These are phyloP conservation scores for Globisporangium barbulae DNA, from an alignment of 352 stramenopile species.

Conservation along the genomic window DNA sequence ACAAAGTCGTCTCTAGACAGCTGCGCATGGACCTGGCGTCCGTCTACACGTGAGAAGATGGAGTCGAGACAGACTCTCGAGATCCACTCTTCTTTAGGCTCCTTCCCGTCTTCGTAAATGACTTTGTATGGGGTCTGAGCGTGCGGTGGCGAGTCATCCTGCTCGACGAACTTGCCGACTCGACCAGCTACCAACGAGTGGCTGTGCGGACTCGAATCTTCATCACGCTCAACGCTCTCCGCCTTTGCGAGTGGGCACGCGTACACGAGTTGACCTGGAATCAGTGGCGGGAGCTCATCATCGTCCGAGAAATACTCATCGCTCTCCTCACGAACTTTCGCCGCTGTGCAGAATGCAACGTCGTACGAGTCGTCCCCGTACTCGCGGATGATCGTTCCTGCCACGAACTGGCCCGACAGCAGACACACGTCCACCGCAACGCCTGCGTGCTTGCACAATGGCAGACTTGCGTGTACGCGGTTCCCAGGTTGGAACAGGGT, in stretches of 20 bases:
- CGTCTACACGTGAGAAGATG: constrained; percentile 26
- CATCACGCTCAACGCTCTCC: neutral
- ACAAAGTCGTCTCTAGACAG: constrained; percentile 50
- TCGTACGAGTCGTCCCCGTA: constrained; percentile 37
- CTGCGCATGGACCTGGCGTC: constrained; percentile 26
- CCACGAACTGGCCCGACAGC: constrained; percentile 27
- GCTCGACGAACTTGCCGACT: constrained; percentile 26
- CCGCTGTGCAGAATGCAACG: constrained; percentile 36
- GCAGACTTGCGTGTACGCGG: constrained; percentile 32
- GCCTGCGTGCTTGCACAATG: constrained; percentile 38
- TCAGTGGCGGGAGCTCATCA: constrained; percentile 34
- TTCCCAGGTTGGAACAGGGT: constrained; percentile 24
- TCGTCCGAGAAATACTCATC: constrained; percentile 38
- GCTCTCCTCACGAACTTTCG: constrained; percentile 34
- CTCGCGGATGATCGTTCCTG: constrained; percentile 43
- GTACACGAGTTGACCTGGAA: constrained; percentile 29
- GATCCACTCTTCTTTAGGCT: constrained; percentile 30
- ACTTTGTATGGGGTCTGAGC: constrained; percentile 29
- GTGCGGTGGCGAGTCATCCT: constrained; percentile 21
- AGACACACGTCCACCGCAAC: constrained; percentile 45
- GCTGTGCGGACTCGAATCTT: neutral
- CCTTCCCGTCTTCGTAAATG: constrained; percentile 26
- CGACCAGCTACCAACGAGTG: constrained; percentile 23
- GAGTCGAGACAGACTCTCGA: constrained; percentile 34
- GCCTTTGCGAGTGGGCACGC: constrained; percentile 28